Evolutionary conservation across 2,329 filamentous ascomycete species (phyloP).

Genomic region (Pseudogymnoascus sp.): DNA sequence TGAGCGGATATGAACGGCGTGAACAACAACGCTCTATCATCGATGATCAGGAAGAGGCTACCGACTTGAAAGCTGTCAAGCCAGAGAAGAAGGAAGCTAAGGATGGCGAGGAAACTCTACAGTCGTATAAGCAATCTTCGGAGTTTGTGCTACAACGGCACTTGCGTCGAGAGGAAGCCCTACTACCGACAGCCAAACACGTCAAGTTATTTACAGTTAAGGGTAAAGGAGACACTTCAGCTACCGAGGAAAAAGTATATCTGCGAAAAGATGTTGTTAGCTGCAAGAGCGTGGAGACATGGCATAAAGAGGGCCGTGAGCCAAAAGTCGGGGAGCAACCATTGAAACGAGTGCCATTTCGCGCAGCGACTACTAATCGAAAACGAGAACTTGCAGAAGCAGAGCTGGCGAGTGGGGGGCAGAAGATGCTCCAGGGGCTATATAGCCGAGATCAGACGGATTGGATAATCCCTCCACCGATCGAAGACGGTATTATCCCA

Average conservation of each 20-base stretch:
- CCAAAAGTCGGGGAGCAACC: conserved; percentile 64
- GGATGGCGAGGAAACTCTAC: conserved; percentile 73
- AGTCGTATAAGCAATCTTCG: conserved; percentile 79
- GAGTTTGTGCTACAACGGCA: conserved; percentile 83
- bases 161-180: conserved; percentile 83
- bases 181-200: conserved; percentile 59
- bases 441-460: conserved; percentile 83
- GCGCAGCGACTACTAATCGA: conserved; percentile 81
- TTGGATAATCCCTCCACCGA: conserved; percentile 88
- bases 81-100: conserved; percentile 66
- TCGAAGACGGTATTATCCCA: conserved; percentile 76
- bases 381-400: conserved; percentile 85
- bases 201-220: conserved; percentile 69
- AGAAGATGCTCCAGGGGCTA: conserved; percentile 79
- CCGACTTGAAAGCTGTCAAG: conserved; percentile 66
- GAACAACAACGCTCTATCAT: conserved; percentile 52
- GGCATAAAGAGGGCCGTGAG: conserved; percentile 91
- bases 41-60: conserved; percentile 73
- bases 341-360: conserved; percentile 80
- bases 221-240: conserved; percentile 64
- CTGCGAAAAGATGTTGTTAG: conserved; percentile 69
- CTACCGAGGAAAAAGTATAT: conserved; percentile 75
- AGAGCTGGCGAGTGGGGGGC: conserved; percentile 63
- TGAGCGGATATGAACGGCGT: conserved; percentile 62
- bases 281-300: conserved; percentile 89